A percentile compares a stretch with the other conserved stretches of the same genome.
These are phyloP conservation scores for Colletotrichum sp. DNA, from an alignment of 2,329 filamentous ascomycete genomes.

Conservation along the genomic window DNA sequence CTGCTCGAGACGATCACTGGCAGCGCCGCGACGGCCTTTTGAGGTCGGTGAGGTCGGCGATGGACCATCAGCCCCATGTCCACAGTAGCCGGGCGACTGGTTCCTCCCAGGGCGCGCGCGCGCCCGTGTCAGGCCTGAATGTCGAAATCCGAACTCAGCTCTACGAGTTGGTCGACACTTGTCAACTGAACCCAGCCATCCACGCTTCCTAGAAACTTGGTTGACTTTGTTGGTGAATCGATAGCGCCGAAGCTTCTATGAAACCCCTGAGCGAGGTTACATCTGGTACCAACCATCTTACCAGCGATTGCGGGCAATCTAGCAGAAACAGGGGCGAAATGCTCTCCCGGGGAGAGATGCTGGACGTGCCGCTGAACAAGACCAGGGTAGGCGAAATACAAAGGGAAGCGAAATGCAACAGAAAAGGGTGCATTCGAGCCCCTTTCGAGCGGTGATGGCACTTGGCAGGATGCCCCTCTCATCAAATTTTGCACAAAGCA, in stretches of 20 bases:
- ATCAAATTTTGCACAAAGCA: neutral
- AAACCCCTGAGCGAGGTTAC: constrained; percentile 1
- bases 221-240: neutral
- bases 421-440: neutral
- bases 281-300: neutral
- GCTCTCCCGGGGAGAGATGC: neutral
- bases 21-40: neutral
- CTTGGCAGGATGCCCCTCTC: neutral
- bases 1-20: neutral
- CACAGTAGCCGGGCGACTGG: neutral
- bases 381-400: constrained; percentile 16
- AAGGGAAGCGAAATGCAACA: constrained; percentile 9
- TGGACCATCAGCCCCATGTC: neutral
- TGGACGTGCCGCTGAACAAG: neutral
- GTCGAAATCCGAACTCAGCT: neutral
- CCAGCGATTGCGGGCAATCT: neutral
- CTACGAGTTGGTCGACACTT: neutral
- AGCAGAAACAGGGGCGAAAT: neutral
- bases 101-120: neutral
- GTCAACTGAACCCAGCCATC: neutral
- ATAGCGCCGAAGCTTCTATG: constrained; percentile 13
- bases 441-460: constrained; percentile 2
- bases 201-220: neutral
- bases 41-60: neutral
- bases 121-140: neutral